phyloP scores from a whole-genome alignment of 2,329 filamentous ascomycete genomes.

The Ophiostoma tasmaniense region DNA sequence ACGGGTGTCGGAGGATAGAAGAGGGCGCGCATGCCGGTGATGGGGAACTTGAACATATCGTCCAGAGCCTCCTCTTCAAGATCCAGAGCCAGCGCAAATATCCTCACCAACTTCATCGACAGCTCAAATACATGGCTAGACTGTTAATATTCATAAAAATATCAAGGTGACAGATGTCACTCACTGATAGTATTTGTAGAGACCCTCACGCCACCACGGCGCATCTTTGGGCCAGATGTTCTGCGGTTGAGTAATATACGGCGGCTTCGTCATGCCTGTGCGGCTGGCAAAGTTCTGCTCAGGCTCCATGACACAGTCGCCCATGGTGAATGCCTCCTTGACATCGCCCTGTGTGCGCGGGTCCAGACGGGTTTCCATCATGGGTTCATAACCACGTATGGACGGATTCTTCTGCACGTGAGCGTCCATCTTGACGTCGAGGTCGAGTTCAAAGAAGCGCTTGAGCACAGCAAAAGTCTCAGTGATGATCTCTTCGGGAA shows the following conservation, averaged over 20 bases:
- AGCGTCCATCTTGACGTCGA: constrained; percentile 23
- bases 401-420: constrained; percentile 31
- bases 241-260: constrained; percentile 25
- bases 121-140: constrained; percentile 18
- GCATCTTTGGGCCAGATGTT: constrained; percentile 30
- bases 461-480: constrained; percentile 12
- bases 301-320: constrained; percentile 30
- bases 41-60: constrained; percentile 31
- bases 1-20: constrained; percentile 24
- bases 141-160: background rate
- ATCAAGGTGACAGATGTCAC: background rate
- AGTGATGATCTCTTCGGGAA: constrained; percentile 14
- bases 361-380: constrained; percentile 28
- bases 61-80: constrained; percentile 29
- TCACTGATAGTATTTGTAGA: constrained; percentile 29
- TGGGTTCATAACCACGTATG: constrained; percentile 30
- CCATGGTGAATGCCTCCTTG: constrained; percentile 27
- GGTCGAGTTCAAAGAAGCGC: constrained; percentile 18
- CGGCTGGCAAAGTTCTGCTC: constrained; percentile 28
- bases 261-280: constrained; percentile 14
- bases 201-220: constrained; percentile 28
- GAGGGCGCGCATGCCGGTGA: constrained; percentile 23
- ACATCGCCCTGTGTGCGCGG: constrained; percentile 25
- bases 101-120: constrained; percentile 17
- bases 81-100: constrained; percentile 22